Conservation (phyloP, 768 basidiomycete genomes). For the Jaapia argillacea region DNA sequence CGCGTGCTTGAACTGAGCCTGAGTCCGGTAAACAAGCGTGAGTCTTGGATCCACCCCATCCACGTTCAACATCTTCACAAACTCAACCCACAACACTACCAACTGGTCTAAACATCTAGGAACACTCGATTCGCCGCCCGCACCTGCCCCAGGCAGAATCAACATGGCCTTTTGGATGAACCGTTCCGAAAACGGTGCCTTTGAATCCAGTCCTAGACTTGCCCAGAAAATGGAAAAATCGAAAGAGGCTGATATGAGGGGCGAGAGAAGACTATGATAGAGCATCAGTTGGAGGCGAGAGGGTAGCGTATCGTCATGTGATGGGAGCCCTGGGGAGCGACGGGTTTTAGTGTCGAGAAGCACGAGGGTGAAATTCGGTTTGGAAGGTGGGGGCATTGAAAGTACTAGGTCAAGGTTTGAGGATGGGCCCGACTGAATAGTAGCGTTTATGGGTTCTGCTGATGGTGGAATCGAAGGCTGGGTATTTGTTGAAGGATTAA, state of each 20-base stretch:
- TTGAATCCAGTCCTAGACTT: constrained; percentile 31
- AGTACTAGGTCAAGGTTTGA: no score
- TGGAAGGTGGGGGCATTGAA: background rate
- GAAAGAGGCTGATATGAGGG: constrained; percentile 11
- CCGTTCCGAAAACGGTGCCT: constrained; percentile 32
- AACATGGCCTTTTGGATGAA: constrained; percentile 32
- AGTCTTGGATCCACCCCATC: constrained; percentile 28
- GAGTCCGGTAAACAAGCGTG: constrained; percentile 40
- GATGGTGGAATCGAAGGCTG: no score
- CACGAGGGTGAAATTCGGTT: background rate
- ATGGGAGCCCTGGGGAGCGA: constrained; percentile 7
- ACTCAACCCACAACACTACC: constrained; percentile 21
- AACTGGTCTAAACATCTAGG: constrained; percentile 20
- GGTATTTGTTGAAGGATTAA: background rate
- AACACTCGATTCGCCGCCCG: constrained; percentile 4
- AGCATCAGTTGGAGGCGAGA: constrained; percentile 5
- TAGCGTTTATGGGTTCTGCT: no score
- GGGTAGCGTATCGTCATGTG: constrained; percentile 7
- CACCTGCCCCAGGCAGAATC: no score
- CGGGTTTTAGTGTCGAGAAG: constrained; percentile 14
- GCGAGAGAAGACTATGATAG: background rate
- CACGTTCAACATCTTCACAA: constrained; percentile 14
- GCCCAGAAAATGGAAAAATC: constrained; percentile 48
- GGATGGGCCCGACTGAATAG: no score
- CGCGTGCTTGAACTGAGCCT: constrained; percentile 1